These are phyloP conservation scores for Fragilaria crotonensis DNA, from an alignment of 108 stramenopile genomes.

Conservation along the genomic window DNA sequence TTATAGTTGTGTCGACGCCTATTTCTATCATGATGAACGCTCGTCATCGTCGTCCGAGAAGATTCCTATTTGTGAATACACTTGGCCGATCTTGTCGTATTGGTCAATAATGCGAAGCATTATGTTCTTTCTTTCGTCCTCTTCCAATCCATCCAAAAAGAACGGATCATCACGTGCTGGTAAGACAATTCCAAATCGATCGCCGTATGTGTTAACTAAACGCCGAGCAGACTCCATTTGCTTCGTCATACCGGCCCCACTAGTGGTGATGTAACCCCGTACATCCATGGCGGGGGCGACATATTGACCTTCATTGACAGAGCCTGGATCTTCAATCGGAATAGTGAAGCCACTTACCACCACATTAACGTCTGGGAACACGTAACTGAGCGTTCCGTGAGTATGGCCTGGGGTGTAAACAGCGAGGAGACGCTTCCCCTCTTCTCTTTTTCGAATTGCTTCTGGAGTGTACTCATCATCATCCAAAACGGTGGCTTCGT, in stretches of 20 bases:
- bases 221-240: slow-evolving; percentile 67
- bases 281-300: slow-evolving; percentile 56
- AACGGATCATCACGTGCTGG: slow-evolving; percentile 67
- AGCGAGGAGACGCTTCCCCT: slow-evolving; percentile 57
- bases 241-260: slow-evolving; percentile 42
- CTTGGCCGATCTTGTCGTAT: slow-evolving; percentile 39
- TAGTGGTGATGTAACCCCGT: slow-evolving; percentile 75
- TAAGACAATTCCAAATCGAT: slow-evolving; percentile 59
- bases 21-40: too few species aligned
- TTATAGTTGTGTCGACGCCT: too few species aligned
- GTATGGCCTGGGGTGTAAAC: slow-evolving; percentile 80
- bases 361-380: slow-evolving; percentile 60
- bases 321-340: slow-evolving; percentile 58
- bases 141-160: slow-evolving; percentile 34
- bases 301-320: slow-evolving; percentile 23
- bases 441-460: slow-evolving; percentile 61
- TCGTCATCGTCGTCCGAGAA: slow-evolving; percentile 10
- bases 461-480: slow-evolving; percentile 46
- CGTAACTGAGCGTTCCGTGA: slow-evolving; percentile 67
- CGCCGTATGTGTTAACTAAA: slow-evolving; percentile 52
- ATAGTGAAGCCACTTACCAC: slow-evolving; percentile 72
- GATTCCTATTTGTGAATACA: slow-evolving; percentile 48
- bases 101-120: slow-evolving; percentile 29
- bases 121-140: slow-evolving; percentile 16
- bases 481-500: slow-evolving; percentile 13